Base-by-base conservation (phyloP, 1,139 yeast species). In the Pneumocystis jirovecii region DNA sequence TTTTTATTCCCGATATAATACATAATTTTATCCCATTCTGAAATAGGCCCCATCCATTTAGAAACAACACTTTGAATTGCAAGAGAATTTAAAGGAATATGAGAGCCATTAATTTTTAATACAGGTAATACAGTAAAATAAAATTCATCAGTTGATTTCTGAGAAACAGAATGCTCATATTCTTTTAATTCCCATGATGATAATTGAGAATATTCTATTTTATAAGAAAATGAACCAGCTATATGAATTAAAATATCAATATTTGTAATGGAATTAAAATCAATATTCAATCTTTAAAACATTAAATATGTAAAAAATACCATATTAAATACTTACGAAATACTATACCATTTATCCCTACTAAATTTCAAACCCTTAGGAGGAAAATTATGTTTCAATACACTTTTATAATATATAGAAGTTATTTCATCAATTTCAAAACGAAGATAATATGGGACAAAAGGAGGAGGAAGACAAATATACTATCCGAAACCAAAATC, bases 121-220 rank as follows among this genome's bases (percentile, higher is more conserved):
- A 85, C 83, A 3, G 97, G 95, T 1, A 93, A 90, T 6, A 87
- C 96, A 60, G 84, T 86, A 75, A 91, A 88, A 76, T 89, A 86
- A 74, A 78, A 84, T 71, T 1, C 95, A 84, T 67, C 71, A 61
- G 65, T 59, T 8, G 42, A 37, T 10, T 59, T 62, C 17, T 34
- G 21, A 34, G 29, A 19, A 19, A 29, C 57, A 42, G 37, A 39
- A 25, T 39, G 25, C 37, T 40, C 60, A 74, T 65, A 19, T 73
- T 75, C 25, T 73, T 73, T 42, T 76, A 76, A 21, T 73, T 73
- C 50, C 78, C 75, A 71, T 82, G 85, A 29, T 83, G 77, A 25
- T 85, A 76, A 72, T 82, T 86, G 73, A 82, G n/a, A 19, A 39
- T 62, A 64, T 34, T 64, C 67, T 39, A 65, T 45, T 15, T 37